These are phyloP conservation scores for Tolypocladium nubicola DNA, from an alignment of 2,329 filamentous ascomycete species.

Conservation along the genomic window DNA sequence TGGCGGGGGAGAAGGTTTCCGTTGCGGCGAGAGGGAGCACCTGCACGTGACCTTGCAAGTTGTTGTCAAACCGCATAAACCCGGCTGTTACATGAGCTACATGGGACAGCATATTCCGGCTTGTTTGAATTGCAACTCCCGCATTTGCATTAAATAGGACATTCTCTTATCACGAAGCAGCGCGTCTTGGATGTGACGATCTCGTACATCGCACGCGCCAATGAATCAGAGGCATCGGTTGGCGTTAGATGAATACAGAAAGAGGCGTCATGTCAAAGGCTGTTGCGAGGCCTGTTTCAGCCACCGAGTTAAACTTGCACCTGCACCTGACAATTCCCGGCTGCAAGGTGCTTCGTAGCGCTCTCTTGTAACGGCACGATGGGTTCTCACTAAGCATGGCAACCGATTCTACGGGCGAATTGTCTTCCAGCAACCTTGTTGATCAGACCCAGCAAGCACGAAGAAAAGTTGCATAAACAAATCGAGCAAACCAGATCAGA, in stretches of 20 bases:
- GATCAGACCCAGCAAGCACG: neutral
- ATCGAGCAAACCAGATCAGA: neutral
- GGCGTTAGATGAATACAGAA: neutral
- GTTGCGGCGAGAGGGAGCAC: no score
- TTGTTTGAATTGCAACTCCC: neutral
- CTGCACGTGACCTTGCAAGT: neutral
- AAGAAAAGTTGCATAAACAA: neutral
- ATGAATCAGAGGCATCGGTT: neutral
- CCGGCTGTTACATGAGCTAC: neutral
- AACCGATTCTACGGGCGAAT: neutral
- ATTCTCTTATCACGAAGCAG: neutral
- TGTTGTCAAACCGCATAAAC: neutral
- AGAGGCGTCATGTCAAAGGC: neutral
- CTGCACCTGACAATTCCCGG: neutral
- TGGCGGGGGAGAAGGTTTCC: constrained; percentile 12
- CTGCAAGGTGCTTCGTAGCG: neutral
- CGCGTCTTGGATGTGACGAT: neutral
- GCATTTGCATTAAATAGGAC: neutral
- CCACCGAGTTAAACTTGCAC: neutral
- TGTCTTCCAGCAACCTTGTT: neutral
- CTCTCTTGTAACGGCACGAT: neutral
- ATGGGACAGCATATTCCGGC: neutral
- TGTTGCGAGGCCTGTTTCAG: neutral
- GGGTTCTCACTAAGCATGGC: neutral
- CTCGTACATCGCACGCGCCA: neutral